Evolutionary conservation across 2,329 filamentous ascomycete genomes (phyloP), one percentile per base, ranked within the genome.

Genomic region (Cercospora beticola): DNA sequence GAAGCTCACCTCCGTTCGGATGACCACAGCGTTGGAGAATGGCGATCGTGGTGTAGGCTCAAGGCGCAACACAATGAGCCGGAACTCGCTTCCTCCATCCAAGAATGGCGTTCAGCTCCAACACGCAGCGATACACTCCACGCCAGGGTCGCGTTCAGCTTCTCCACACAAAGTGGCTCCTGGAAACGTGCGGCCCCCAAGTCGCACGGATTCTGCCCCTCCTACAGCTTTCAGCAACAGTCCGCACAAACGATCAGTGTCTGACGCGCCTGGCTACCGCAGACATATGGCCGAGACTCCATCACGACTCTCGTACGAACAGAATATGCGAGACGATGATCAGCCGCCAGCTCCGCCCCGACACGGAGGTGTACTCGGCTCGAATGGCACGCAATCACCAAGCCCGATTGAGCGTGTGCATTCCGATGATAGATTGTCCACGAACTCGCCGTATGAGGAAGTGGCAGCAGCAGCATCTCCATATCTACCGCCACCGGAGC

Each of bases 1-100:
- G 81, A 93, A 97, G 68, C 83, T 94, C 56, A 97, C 94, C 0
- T 89, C 91, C 4, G 88, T 88, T 65, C 88, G 93, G 23, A 94
- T 97, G 87, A 88, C 87, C 21, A 73, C 71, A 7, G 71, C 72
- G 18, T 69, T 76, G 28, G 75, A 77, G 28, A 72, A 73, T 23
- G 60, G 64, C 16, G 40, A 56, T 26, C 64, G 64, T 23, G 56
- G 46, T 67, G 73, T 78, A n/a, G 74, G 77, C 46, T 78, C 78
- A 64, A 81, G 82, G 56, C 82, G 82, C 62, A 82, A 82, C 26
- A 77, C 80, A 7, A 80, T 79, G 64, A 80, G 81, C 58, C 68
- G 77, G 30, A 73, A 74, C 14, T 79, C 81, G 21, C 67, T 78
- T 62, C 79, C 79, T 16, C 77, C 80, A 3, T 23, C 76, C 76